Evolutionary conservation across 495 filamentous ascomycete species (phyloP).

Genomic region (Annulohypoxylon nitens): DNA sequence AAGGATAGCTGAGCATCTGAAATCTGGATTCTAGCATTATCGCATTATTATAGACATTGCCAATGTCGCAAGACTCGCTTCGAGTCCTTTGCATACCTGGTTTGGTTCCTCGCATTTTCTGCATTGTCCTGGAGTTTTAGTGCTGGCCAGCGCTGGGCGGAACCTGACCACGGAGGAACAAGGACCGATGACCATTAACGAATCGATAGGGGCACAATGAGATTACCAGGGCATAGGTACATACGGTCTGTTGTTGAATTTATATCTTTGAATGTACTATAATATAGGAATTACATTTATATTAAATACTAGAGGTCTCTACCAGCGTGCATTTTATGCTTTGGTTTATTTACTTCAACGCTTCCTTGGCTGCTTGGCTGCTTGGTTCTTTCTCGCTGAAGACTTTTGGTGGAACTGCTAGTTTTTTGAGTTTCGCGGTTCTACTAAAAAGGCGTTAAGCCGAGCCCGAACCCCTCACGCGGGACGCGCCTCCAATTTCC

Average conservation of each 20-base stretch:
- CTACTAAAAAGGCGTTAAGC: constrained; percentile 21
- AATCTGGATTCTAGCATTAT: constrained; percentile 22
- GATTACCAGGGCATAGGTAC: constrained; percentile 21
- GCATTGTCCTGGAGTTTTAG: constrained; percentile 52
- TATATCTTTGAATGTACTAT: constrained; percentile 4
- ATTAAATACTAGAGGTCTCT: neutral
- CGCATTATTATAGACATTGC: constrained; percentile 25
- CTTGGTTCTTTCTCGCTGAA: constrained; percentile 3
- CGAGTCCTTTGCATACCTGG: constrained; percentile 26
- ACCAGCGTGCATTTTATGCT: neutral
- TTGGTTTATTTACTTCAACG: neutral
- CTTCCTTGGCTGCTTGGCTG: neutral
- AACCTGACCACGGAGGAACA: constrained; percentile 43
- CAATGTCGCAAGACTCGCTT: constrained; percentile 21
- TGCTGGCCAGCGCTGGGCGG: constrained; percentile 43
- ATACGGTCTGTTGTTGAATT: constrained; percentile 26
- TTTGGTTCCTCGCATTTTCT: constrained; percentile 36
- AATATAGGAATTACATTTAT: neutral
- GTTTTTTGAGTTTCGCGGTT: constrained; percentile 42
- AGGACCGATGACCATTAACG: constrained; percentile 44
- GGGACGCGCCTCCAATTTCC: constrained; percentile 34
- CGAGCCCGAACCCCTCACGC: constrained; percentile 49
- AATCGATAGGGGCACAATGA: constrained; percentile 31
- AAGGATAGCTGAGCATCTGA: constrained; percentile 38
- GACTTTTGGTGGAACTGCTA: constrained; percentile 6